These are phyloP conservation scores for Suillus subaureus DNA, from an alignment of 768 basidiomycete species.

Conservation along the genomic window DNA sequence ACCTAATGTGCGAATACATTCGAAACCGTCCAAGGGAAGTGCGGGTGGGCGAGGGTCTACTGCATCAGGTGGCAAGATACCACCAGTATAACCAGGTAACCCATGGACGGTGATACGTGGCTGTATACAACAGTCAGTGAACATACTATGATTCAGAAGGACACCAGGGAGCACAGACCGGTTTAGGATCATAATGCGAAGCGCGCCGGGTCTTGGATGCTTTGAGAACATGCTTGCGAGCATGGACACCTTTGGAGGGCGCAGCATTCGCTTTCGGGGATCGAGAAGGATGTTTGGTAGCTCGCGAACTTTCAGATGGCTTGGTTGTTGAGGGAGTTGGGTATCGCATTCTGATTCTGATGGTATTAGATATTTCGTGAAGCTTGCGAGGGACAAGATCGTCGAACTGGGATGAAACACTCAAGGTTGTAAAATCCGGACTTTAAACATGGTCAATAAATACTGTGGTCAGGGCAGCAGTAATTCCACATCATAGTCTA, in stretches of 20 bases:
- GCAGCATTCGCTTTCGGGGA: slow-evolving; percentile 2
- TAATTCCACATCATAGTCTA: not conserved
- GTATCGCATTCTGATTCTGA: slow-evolving; percentile 5
- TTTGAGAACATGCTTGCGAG: slow-evolving; percentile 17
- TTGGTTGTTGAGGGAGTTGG: slow-evolving; percentile 14
- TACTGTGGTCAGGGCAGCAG: not conserved
- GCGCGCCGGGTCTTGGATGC: slow-evolving; percentile 7
- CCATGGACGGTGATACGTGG: slow-evolving; percentile 16
- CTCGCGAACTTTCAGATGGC: slow-evolving; percentile 9
- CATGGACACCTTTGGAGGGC: slow-evolving; percentile 11
- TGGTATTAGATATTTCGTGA: not conserved
- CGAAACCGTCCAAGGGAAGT: slow-evolving; percentile 40
- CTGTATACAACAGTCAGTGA: slow-evolving; percentile 18
- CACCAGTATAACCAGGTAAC: slow-evolving; percentile 14
- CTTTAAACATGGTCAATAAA: not conserved
- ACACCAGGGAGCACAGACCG: not conserved
- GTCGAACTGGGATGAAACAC: not conserved
- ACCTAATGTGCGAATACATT: slow-evolving; percentile 47
- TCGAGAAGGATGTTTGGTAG: slow-evolving; percentile 20
- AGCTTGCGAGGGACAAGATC: not conserved
- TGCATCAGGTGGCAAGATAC: slow-evolving; percentile 25
- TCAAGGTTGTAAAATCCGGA: not conserved
- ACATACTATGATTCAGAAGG: not conserved
- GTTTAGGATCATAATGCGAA: not conserved
- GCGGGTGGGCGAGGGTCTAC: slow-evolving; percentile 39